Evolutionary conservation across 2,329 filamentous ascomycete species (phyloP).

Genomic region (Rhinocladiella similis): DNA sequence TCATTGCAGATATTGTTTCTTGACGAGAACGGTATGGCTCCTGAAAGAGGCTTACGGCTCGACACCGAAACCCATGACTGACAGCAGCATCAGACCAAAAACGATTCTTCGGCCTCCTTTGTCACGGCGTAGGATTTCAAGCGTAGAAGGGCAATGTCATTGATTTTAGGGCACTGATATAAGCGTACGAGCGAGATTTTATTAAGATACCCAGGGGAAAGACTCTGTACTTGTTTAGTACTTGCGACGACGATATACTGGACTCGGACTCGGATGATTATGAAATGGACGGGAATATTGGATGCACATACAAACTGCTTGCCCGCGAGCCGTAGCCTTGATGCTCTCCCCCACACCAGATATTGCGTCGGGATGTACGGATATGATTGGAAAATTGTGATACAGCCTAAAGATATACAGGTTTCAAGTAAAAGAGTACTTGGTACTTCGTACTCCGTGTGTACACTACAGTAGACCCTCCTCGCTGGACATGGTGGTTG

Average conservation of each 20-base stretch:
- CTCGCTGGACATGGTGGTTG: no score
- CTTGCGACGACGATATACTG: neutral
- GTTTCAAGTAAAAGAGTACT: no score
- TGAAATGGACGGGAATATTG: neutral
- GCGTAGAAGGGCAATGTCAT: constrained; percentile 11
- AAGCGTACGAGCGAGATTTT: constrained; percentile 15
- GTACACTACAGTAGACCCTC: no score
- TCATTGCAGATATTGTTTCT: constrained; percentile 40
- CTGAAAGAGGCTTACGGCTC: neutral
- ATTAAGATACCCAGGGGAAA: constrained; percentile 8
- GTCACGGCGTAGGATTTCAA: constrained; percentile 22
- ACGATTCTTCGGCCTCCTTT: constrained; percentile 21
- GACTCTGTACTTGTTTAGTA: neutral
- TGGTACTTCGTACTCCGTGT: no score
- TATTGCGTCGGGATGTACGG: no score
- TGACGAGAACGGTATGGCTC: constrained; percentile 37
- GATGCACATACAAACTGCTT: neutral
- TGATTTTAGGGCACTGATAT: constrained; percentile 4
- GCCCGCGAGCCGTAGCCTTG: no score
- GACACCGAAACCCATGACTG: neutral
- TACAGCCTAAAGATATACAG: no score
- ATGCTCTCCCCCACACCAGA: no score
- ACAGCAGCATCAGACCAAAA: constrained; percentile 19
- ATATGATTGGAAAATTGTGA: no score
- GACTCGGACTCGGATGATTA: neutral